Conservation (phyloP, 371 early-diverging fungal species). For the Actinomortierella wolfii region DNA sequence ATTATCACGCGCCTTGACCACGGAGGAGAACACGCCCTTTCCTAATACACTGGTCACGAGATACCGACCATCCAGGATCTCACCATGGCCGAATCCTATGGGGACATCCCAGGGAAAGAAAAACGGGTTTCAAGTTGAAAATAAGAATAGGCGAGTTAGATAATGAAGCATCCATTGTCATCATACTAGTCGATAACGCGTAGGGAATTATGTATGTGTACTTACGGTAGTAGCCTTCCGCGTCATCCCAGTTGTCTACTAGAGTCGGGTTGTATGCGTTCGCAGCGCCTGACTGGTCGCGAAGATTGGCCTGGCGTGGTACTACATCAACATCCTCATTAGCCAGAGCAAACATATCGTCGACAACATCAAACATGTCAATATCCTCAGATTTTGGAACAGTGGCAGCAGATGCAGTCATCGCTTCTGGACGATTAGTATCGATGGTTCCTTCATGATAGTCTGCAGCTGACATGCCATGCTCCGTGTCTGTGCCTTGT, state of each 20-base stretch:
- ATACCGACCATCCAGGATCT: slow-evolving; percentile 86
- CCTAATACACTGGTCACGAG: slow-evolving; percentile 85
- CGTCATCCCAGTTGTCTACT: slow-evolving; percentile 93
- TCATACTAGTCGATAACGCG: neutral
- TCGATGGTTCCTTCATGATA: slow-evolving; percentile 49
- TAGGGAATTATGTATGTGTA: slow-evolving; percentile 1
- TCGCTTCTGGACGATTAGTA: slow-evolving; percentile 19
- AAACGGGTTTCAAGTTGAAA: neutral
- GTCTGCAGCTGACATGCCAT: slow-evolving; percentile 67
- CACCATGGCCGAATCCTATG: slow-evolving; percentile 82
- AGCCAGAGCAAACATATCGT: slow-evolving; percentile 49
- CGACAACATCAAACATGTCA: slow-evolving; percentile 46
- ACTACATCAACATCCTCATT: slow-evolving; percentile 1
- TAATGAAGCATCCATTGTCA: neutral
- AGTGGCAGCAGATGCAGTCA: slow-evolving; percentile 47
- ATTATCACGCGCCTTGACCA: slow-evolving; percentile 87
- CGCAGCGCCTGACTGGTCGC: slow-evolving; percentile 4
- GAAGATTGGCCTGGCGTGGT: too few relatives aligned
- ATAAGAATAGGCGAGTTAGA: neutral
- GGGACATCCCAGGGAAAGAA: slow-evolving; percentile 10
- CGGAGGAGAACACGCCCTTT: slow-evolving; percentile 94
- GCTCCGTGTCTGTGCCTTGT: slow-evolving; percentile 48
- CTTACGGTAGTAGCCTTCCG: slow-evolving; percentile 95
- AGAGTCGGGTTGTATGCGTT: slow-evolving; percentile 60
- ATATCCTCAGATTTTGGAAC: slow-evolving; percentile 13